Base-by-base conservation (phyloP, 371 early-diverging fungal species). In the Apophysomyces ossiformis region DNA sequence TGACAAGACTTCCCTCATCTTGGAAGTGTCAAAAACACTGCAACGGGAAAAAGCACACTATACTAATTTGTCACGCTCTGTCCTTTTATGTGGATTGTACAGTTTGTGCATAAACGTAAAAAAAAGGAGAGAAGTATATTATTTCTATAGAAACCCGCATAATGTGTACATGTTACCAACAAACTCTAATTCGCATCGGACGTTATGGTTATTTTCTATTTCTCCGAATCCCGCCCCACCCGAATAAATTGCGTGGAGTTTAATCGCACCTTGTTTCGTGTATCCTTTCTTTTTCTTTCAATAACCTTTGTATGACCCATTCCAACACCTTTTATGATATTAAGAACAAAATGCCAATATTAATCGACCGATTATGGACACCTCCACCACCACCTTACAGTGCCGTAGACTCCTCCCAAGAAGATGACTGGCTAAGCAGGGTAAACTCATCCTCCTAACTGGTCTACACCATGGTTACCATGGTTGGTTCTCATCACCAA, bases 231-330 rank as follows among this genome's bases (percentile, higher is more conserved):
- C 21, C 21, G 54, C 21, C 18, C 54, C 41, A 41, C 13, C 54
- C 54, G 7, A 50, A 50, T 50, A 50, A 50, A 50, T 50, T 50
- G 54, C 21, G 54, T 50, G 16, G 54, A 50, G 54, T 50, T 50
- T 50, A 50, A 21, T 21, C 32, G 32, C 32, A 26, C 54, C n/a
- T 9, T 18, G n/a, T 50, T 50, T 50, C 21, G 54, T 50, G 54
- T 21, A 21, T 50, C 54, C 54, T 50, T 50, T 50, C 54, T 26
- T 21, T 50, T 50, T 21, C 54, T 18, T 26, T 50, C 54, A 26
- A 26, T 26, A 26, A 26, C 32, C 32, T 26, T 26, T 26, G 54
- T 50, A 50, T 50, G 54, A 50, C 54, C 54, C 18, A 18, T 50
- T 21, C 9, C 54, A 50, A 8, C 21, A 50, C 54, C 4, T 8